Evolutionary conservation across 2,329 filamentous ascomycete genomes (phyloP).

Genomic region (Aspergillus awamori): DNA sequence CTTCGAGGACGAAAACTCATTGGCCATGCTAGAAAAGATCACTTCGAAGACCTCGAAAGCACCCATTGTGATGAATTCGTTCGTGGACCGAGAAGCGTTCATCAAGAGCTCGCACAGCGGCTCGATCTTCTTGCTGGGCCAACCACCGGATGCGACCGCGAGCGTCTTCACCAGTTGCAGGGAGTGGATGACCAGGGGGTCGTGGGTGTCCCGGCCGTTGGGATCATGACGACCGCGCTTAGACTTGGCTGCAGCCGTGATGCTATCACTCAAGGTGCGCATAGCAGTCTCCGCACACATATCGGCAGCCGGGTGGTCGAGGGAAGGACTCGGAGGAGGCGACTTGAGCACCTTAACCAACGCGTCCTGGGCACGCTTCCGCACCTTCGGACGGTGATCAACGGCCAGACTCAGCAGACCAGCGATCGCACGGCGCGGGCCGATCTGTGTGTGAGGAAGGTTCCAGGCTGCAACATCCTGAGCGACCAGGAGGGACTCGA

Average conservation of each 20-base stretch:
- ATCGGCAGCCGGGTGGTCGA: slow-evolving; percentile 93
- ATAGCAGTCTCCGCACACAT: slow-evolving; percentile 94
- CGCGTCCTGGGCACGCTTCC: slow-evolving; percentile 90
- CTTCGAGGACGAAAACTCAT: slow-evolving; percentile 85
- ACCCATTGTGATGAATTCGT: slow-evolving; percentile 94
- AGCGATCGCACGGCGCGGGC: slow-evolving; percentile 83
- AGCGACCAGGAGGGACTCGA: slow-evolving; percentile 86
- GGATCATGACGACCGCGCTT: slow-evolving; percentile 59
- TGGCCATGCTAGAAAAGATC: slow-evolving; percentile 88
- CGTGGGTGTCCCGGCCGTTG: slow-evolving; percentile 60
- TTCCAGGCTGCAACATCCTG: slow-evolving; percentile 90
- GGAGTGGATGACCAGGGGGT: slow-evolving; percentile 86
- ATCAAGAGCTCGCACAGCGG: slow-evolving; percentile 85
- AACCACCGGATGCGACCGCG: slow-evolving; percentile 82
- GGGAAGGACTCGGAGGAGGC: slow-evolving; percentile 84
- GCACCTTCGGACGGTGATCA: slow-evolving; percentile 87
- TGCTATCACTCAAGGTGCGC: slow-evolving; percentile 71
- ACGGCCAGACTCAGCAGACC: slow-evolving; percentile 82
- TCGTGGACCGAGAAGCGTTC: slow-evolving; percentile 83
- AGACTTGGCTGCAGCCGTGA: slow-evolving; percentile 68
- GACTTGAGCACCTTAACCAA: slow-evolving; percentile 79
- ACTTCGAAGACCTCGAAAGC: slow-evolving; percentile 97
- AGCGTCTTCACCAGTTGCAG: slow-evolving; percentile 91
- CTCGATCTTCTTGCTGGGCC: slow-evolving; percentile 96
- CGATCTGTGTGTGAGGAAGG: slow-evolving; percentile 77